phyloP scores from a whole-genome alignment of 2,329 filamentous ascomycete species.

The Westerdykella sp. region DNA sequence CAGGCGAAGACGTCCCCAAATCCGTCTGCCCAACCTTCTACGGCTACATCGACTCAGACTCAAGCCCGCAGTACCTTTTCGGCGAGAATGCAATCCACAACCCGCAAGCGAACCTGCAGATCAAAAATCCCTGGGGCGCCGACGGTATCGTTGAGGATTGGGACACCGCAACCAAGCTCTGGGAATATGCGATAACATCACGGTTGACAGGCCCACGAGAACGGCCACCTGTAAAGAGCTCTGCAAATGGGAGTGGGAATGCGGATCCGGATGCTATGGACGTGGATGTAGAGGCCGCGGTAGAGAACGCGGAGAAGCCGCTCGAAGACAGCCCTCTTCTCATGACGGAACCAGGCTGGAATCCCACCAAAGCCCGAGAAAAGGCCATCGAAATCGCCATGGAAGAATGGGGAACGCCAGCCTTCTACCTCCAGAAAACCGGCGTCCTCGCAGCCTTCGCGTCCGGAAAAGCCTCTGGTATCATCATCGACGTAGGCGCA shows the following conservation, averaged over 20 bases:
- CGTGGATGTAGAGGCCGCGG: slow-evolving; percentile 51
- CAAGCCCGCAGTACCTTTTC: slow-evolving; percentile 57
- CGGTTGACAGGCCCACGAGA: slow-evolving; percentile 73
- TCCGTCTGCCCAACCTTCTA: slow-evolving; percentile 89
- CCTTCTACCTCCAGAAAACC: slow-evolving; percentile 86
- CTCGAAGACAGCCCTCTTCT: slow-evolving; percentile 84
- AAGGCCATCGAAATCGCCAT: slow-evolving; percentile 94
- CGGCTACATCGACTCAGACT: slow-evolving; percentile 49
- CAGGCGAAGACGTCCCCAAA: slow-evolving; percentile 95
- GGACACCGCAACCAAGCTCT: slow-evolving; percentile 82
- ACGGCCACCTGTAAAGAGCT: slow-evolving; percentile 66
- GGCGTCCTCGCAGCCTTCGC: slow-evolving; percentile 90
- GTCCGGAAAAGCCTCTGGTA: slow-evolving; percentile 83
- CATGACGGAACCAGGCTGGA: slow-evolving; percentile 94
- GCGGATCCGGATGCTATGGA: slow-evolving; percentile 54
- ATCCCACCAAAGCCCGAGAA: slow-evolving; percentile 77
- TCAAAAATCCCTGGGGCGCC: slow-evolving; percentile 84
- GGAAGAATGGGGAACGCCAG: slow-evolving; percentile 92
- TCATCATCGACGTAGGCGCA: slow-evolving; percentile 88
- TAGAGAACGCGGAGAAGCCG: slow-evolving; percentile 64
- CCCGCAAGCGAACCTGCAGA: slow-evolving; percentile 68
- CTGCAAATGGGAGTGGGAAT: slow-evolving; percentile 60
- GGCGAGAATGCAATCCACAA: slow-evolving; percentile 86
- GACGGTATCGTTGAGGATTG: slow-evolving; percentile 94
- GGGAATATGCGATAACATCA: slow-evolving; percentile 88